Evolutionary conservation across 2,329 filamentous ascomycete species (phyloP), one percentile per base, ranked within the genome.

Genomic region (Ceratocystis eucalypticola): DNA sequence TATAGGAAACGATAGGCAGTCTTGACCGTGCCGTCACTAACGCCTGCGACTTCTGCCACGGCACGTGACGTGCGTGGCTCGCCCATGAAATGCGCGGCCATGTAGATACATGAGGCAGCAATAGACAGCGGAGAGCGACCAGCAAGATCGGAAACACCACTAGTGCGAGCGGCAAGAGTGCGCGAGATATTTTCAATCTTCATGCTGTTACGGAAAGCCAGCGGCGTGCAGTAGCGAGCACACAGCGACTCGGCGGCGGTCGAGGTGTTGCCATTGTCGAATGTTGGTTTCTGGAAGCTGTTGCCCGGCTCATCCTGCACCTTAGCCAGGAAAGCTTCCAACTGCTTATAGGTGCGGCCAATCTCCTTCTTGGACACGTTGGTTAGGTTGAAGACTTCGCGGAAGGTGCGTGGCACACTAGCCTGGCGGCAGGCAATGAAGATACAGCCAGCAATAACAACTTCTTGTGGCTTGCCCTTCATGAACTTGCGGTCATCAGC

Each of bases 291-390:
- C n/a, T 72, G 73, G 57, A 69, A 69, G 41, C 57, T 57, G 66
- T 74, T 72, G 50, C 80, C 81, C 72, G 84, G 82, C 66, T 83
- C 78, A 70, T 87, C 86, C 72, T 90, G 84, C 63, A 87, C 83
- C 71, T 86, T 86, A 72, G 87, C 85, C 73, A 97, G 83, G 77
- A 96, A 96, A 71, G 87, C 86, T 77, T 97, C 92, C 57, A 99
- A 81, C 67, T 86, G 81, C 79, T 99, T 99, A 83, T 96, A 99
- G 28, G 93, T 93, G 67, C 92, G 82, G 25, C 94, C 94, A 69
- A 99, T 96, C 74, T 99, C 95, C 78, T 97, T 97, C 80, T 97
- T 96, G 68, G 88, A 87, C 33, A 99, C 93, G 71, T 89, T 90
- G 7, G 94, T 99, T 74, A 97, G 81, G 69, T 91, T 88, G 77